These are phyloP conservation scores for Mrakiaceae sp. DNA, from an alignment of 1,284 basidiomycete genomes.

Conservation along the genomic window DNA sequence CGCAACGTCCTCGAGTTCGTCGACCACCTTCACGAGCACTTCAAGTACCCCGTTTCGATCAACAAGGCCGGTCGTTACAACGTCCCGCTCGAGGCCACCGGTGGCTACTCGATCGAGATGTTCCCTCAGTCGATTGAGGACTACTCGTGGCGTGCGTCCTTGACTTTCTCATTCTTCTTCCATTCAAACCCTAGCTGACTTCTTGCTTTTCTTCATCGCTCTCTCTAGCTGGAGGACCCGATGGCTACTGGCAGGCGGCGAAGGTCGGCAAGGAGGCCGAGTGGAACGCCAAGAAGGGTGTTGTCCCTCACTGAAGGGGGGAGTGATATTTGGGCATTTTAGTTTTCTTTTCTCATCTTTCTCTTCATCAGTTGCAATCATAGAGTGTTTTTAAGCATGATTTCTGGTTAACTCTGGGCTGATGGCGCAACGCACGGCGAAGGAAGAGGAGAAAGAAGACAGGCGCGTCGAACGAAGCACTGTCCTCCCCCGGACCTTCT, in stretches of 20 bases:
- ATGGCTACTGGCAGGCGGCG: conserved; percentile 14
- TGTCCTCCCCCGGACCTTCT: too few relatives aligned
- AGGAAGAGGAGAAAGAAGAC: too few relatives aligned
- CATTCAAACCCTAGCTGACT: not conserved
- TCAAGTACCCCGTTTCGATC: conserved; percentile 77
- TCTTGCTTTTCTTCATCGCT: not conserved
- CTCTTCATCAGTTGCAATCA: too few relatives aligned
- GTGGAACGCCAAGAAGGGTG: conserved; percentile 13
- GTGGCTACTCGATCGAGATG: conserved; percentile 32
- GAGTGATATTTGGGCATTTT: too few relatives aligned
- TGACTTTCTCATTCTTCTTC: not conserved
- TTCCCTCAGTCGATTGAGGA: conserved; percentile 7
- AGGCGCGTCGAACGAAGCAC: too few relatives aligned
- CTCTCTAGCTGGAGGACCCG: not conserved
- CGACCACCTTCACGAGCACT: conserved; percentile 78
- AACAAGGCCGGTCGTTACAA: conserved; percentile 77
- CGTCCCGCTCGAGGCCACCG: conserved; percentile 34
- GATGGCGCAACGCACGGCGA: too few relatives aligned
- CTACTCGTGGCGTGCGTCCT: conserved; percentile 6
- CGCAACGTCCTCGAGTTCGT: conserved; percentile 72
- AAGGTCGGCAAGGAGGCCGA: conserved; percentile 11
- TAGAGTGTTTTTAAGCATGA: too few relatives aligned
- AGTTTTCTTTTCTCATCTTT: too few relatives aligned
- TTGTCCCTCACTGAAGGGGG: not conserved
- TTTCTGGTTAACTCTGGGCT: too few relatives aligned